Evolutionary conservation across 345 rosid species (phyloP).

Genomic region (Hypericum perforatum): DNA sequence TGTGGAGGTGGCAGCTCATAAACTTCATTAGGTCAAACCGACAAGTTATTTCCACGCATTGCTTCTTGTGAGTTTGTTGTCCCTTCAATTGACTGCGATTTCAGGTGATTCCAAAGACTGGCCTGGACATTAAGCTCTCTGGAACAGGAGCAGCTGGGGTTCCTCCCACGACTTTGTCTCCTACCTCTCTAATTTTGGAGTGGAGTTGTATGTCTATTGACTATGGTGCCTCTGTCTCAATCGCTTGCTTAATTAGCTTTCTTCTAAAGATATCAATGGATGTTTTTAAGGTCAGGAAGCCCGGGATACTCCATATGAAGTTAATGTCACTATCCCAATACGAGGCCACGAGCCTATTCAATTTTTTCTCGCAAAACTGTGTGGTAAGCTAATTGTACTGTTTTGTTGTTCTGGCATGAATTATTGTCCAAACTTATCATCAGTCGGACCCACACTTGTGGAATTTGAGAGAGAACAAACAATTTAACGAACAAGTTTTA

Average conservation of each 20-base stretch:
- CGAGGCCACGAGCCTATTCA: constrained; percentile 72
- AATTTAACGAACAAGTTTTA: no score
- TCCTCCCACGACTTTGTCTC: constrained; percentile 81
- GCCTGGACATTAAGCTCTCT: constrained; percentile 48
- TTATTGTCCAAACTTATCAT: no score
- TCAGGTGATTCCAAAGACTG: constrained; percentile 67
- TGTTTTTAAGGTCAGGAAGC: constrained; percentile 52
- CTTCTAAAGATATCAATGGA: constrained; percentile 12
- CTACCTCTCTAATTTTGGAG: constrained; percentile 55
- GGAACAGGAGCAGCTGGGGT: constrained; percentile 60
- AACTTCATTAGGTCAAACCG: constrained; percentile 2
- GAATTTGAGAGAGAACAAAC: no score
- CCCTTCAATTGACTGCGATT: constrained; percentile 8
- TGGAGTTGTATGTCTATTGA: constrained; percentile 62
- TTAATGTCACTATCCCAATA: constrained; percentile 63
- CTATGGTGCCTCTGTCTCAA: constrained; percentile 4
- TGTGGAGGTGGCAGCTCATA: constrained; percentile 34
- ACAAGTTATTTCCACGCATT: background rate
- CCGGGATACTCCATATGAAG: constrained; percentile 52
- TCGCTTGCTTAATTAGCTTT: constrained; percentile 8
- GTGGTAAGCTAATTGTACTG: constrained; percentile 48
- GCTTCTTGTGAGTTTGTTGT: constrained; percentile 4
- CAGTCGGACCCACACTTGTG: no score
- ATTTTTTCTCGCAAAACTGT: constrained; percentile 71
- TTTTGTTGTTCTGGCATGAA: no score